These are phyloP conservation scores for Herpetospermum pedunculosum DNA, from an alignment of 306 rosid species.

Conservation along the genomic window DNA sequence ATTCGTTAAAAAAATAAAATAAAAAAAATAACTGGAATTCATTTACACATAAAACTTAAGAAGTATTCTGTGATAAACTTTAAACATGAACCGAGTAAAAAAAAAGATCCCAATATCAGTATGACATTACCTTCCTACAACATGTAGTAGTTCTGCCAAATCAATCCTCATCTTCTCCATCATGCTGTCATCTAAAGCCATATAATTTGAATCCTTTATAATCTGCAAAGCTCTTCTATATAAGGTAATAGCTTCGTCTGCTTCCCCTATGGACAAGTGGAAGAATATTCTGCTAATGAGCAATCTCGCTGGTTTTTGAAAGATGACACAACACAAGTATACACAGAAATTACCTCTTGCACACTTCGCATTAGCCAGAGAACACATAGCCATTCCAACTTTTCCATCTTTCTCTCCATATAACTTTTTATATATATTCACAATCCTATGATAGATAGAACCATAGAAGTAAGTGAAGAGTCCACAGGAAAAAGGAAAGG, in stretches of 20 bases:
- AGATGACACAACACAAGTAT: slow-evolving; percentile 10
- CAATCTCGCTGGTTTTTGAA: slow-evolving; percentile 1
- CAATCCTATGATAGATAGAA: slow-evolving; percentile 42
- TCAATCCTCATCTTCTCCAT: slow-evolving; percentile 81
- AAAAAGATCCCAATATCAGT: slow-evolving; percentile 10
- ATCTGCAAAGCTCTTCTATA: slow-evolving; percentile 54
- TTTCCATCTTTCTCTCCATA: slow-evolving; percentile 79
- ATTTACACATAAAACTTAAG: not conserved
- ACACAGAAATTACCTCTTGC: slow-evolving; percentile 53
- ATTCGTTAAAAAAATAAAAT: no score
- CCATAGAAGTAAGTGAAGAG: slow-evolving; percentile 7
- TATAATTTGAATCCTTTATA: slow-evolving; percentile 51
- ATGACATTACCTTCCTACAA: slow-evolving; percentile 54
- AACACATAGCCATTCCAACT: slow-evolving; percentile 79
- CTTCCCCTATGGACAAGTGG: slow-evolving; percentile 41
- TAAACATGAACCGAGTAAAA: not conserved
- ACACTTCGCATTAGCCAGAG: slow-evolving; percentile 72
- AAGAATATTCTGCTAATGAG: slow-evolving; percentile 7
- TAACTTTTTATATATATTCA: slow-evolving; percentile 40
- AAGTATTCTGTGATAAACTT: not conserved
- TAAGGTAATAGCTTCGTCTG: slow-evolving; percentile 64
- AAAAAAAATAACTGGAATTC: not conserved
- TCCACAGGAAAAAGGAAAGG: not conserved
- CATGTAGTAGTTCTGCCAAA: slow-evolving; percentile 76
- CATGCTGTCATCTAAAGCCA: slow-evolving; percentile 52